A percentile compares a stretch with the other conserved stretches of the same genome.
These are phyloP conservation scores for Tilletia horrida DNA, from an alignment of 1,284 basidiomycete species.

Conservation along the genomic window DNA sequence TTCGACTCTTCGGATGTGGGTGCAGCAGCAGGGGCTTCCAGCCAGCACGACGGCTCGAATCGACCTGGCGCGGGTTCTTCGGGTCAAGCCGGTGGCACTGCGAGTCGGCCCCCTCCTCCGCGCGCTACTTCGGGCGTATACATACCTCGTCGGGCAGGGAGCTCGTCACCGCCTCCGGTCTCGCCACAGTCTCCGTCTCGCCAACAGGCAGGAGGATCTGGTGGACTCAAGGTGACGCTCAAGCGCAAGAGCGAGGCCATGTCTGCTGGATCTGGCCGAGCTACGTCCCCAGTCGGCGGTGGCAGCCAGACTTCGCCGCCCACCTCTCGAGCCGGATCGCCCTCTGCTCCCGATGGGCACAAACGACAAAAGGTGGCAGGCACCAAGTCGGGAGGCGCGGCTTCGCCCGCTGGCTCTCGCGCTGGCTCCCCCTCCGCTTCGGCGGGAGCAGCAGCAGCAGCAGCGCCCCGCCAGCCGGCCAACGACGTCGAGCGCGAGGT, in stretches of 20 bases:
- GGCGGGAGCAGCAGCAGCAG: not conserved
- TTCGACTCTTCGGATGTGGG: too few relatives aligned
- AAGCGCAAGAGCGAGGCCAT: slow-evolving; percentile 16
- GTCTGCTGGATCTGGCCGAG: slow-evolving; percentile 1
- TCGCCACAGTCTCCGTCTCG: not conserved
- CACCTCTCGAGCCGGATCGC: slow-evolving; percentile 37
- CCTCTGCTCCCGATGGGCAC: slow-evolving; percentile 19
- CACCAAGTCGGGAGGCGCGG: not conserved
- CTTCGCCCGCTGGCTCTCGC: not conserved
- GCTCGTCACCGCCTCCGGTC: slow-evolving; percentile 5
- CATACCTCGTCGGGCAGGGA: slow-evolving; percentile 12
- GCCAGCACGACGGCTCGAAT: too few relatives aligned
- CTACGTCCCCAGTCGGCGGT: slow-evolving; percentile 17
- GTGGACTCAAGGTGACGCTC: not conserved
- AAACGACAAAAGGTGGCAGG: too few relatives aligned
- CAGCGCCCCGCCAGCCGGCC: not conserved
- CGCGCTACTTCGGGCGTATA: not conserved
- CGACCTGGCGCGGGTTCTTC: not conserved
- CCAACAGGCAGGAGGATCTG: not conserved
- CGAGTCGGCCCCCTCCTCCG: not conserved
- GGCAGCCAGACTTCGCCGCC: slow-evolving; percentile 24
- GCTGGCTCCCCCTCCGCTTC: not conserved
- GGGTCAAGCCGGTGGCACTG: not conserved
- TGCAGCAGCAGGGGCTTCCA: too few relatives aligned
- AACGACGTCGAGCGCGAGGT: slow-evolving; percentile 39